Evolutionary conservation across 805 yeast genomes (phyloP), one percentile per base, ranked within the genome.

Genomic region (Suhomyces vadensis): DNA sequence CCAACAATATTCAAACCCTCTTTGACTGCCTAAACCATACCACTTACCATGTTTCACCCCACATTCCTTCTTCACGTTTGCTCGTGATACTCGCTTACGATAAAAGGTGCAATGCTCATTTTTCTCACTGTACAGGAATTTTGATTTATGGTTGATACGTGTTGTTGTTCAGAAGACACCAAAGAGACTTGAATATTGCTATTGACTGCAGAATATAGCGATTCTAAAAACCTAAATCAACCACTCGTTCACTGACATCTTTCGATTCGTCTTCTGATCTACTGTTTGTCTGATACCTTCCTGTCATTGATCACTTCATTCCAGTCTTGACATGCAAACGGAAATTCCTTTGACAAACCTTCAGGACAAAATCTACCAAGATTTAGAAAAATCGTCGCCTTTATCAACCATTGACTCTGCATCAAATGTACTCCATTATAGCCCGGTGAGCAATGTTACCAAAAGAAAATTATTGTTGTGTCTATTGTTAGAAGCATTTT

Each of bases 401-500:
- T 21, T 41, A 16, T 16, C 37, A 3, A 16, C 36, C 9, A 27
- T 35, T 25, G 39, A 35, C 19, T 41, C 47, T 10, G 37, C 39
- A 10, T 26, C 43, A 4, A 23, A 19, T 9, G 21, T 22, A 9
- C 25, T 41, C 14, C 24, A 20, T 22, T 14, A 26, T 23, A 14
- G 26, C 16, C 29, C 31, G n/a, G 11, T 40, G 16, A 14, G 29
- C 31, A 4, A 16, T 27, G 11, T 20, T 13, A 21, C 23, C 20
- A 43, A 39, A 29, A 17, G 39, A 26, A 51, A 54, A 50, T 54
- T 65, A 14, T 36, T 56, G 3, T 13, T 58, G 3, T 53, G 53
- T 35, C 44, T 70, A n/a, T 10, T 62, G 3, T 39, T 57, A 17
- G 74, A 71, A 44, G 29, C 57, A 5, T 22, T 56, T 9, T 41